Percentiles rank a stretch among this genome's conserved stretches.
phyloP scores from a whole-genome alignment of 805 yeast genomes.

The Lachancea nothofagi region DNA sequence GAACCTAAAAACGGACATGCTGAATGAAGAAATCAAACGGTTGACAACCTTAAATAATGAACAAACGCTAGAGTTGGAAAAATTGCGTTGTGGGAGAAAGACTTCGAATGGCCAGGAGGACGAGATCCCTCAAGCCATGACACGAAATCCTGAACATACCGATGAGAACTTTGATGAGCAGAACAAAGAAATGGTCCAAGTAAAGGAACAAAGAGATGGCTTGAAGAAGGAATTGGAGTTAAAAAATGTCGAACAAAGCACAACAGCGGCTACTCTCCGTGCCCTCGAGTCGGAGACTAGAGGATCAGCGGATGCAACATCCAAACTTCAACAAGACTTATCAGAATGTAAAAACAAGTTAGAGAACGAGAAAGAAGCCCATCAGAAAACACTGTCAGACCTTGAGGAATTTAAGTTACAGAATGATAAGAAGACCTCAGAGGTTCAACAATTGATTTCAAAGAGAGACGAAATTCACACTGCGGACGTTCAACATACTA shows the following conservation, averaged over 20 bases:
- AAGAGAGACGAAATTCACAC: background rate
- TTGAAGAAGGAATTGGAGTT: background rate
- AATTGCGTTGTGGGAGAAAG: slow-evolving; percentile 6
- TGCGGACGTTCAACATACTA: background rate
- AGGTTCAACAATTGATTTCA: background rate
- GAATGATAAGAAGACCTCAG: background rate
- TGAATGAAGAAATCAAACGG: slow-evolving; percentile 60
- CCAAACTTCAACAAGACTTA: background rate
- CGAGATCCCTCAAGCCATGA: background rate
- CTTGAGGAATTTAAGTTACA: background rate
- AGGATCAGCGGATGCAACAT: no score
- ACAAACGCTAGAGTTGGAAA: slow-evolving; percentile 15
- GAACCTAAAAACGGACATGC: slow-evolving; percentile 52
- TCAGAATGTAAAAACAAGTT: slow-evolving; percentile 1
- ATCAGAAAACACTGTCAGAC: background rate
- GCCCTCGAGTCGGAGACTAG: no score
- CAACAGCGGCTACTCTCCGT: no score
- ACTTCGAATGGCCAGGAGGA: slow-evolving; percentile 5
- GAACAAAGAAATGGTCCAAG: slow-evolving; percentile 9
- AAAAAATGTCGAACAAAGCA: background rate
- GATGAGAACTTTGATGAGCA: slow-evolving; percentile 11
- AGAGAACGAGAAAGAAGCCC: slow-evolving; percentile 11
- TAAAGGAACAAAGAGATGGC: background rate
- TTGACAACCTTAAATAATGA: slow-evolving; percentile 24
- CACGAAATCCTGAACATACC: background rate